Conservation (phyloP, 2,329 filamentous ascomycete genomes). For the Trichophyton benhamiae region DNA sequence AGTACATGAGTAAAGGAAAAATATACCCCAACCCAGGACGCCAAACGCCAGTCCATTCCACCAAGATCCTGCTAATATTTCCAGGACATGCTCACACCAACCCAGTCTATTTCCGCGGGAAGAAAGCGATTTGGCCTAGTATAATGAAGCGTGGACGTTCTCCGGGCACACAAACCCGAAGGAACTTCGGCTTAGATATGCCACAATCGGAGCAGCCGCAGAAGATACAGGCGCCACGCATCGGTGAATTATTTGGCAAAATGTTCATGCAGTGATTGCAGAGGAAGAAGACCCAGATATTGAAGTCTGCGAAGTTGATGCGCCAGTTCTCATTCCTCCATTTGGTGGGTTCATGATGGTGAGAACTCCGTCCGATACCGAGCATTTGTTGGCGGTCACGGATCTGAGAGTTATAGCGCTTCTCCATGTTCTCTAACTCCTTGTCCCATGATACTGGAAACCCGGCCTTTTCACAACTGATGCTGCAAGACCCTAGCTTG, state of each 20-base stretch:
- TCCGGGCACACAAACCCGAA: not conserved
- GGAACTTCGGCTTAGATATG: not conserved
- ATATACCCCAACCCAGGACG: no score
- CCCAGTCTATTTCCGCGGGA: not conserved
- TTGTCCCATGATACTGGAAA: not conserved
- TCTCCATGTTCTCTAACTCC: not conserved
- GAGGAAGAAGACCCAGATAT: not conserved
- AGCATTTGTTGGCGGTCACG: no score
- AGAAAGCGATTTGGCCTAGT: not conserved
- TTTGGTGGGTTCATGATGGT: not conserved
- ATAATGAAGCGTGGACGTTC: not conserved
- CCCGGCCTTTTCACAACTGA: not conserved
- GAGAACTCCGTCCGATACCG: not conserved
- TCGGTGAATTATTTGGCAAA: not conserved
- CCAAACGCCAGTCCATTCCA: no score
- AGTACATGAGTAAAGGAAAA: no score
- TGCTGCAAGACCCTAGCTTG: not conserved
- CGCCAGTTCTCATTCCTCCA: not conserved
- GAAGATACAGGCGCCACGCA: not conserved
- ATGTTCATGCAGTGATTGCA: constrained; percentile 6
- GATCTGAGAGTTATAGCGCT: not conserved
- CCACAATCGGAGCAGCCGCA: constrained; percentile 4
- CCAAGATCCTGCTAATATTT: no score
- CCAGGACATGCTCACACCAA: no score
- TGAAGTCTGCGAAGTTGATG: not conserved